Percentiles rank a stretch among this genome's conserved stretches.
Evolutionary conservation across 768 basidiomycete species (phyloP).

Genomic region (Inosperma sp.): DNA sequence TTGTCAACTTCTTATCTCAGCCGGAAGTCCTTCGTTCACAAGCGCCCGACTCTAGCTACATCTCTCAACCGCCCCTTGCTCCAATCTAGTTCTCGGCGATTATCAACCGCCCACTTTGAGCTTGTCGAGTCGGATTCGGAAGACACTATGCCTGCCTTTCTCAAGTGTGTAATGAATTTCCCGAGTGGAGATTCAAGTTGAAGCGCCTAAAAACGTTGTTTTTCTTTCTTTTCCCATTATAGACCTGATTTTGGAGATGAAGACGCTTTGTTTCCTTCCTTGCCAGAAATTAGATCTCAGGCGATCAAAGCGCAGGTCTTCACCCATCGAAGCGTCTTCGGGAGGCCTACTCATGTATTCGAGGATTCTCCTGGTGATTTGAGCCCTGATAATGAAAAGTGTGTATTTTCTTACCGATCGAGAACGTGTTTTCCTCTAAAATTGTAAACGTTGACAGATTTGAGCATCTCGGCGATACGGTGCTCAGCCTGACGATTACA

Average conservation of each 20-base stretch:
- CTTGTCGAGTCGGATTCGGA: no score
- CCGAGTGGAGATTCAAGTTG: no score
- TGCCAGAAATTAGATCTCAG: conserved; percentile 51
- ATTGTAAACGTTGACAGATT: conserved; percentile 38
- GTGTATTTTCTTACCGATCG: conserved; percentile 14
- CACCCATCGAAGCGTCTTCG: conserved; percentile 70
- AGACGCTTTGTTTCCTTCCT: conserved; percentile 46
- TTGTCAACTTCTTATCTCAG: no score
- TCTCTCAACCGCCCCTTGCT: no score
- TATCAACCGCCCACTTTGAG: no score
- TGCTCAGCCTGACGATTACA: conserved; percentile 66
- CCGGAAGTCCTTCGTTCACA: no score
- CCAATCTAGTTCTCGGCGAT: no score
- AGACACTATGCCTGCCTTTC: no score
- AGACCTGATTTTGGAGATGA: conserved; percentile 44
- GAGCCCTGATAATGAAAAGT: conserved; percentile 83
- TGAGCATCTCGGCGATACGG: conserved; percentile 75
- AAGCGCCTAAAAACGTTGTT: no score
- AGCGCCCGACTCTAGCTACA: no score
- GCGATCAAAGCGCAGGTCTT: conserved; percentile 54
- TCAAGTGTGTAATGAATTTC: no score
- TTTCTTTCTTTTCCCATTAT: neutral
- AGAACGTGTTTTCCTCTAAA: neutral
- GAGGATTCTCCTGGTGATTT: conserved; percentile 70
- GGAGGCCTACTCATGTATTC: conserved; percentile 67